These are phyloP conservation scores for Leccinum colubrinum DNA, from an alignment of 1,284 basidiomycete genomes.

Conservation along the genomic window DNA sequence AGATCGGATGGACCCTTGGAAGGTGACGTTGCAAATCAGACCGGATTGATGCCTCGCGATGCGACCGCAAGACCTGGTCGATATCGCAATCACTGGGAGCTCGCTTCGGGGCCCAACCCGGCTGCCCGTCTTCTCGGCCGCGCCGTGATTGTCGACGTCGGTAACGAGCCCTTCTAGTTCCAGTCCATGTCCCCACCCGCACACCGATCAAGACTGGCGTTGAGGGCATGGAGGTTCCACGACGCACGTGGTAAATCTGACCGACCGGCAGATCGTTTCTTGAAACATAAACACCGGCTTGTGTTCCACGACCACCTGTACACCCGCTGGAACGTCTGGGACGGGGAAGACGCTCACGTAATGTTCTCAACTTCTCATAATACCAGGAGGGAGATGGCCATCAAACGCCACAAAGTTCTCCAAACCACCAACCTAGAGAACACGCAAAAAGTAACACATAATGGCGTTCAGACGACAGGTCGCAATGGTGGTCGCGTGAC, in stretches of 20 bases:
- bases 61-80: too few species aligned
- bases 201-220: background rate
- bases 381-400: slow-evolving; percentile 20
- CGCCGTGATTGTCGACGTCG: too few species aligned
- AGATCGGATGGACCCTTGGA: too few species aligned
- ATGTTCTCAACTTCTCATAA: slow-evolving; percentile 21
- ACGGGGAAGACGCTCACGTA: slow-evolving; percentile 27
- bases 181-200: background rate
- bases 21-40: too few species aligned
- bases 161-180: background rate
- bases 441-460: background rate
- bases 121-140: too few species aligned
- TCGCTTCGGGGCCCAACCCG: too few species aligned
- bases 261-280: slow-evolving; percentile 21
- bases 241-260: slow-evolving; percentile 29
- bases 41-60: too few species aligned
- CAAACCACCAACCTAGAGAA: slow-evolving; percentile 22
- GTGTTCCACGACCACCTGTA: slow-evolving; percentile 21
- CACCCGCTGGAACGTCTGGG: slow-evolving; percentile 23
- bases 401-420: slow-evolving; percentile 26
- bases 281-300: slow-evolving; percentile 28
- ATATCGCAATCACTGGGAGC: too few species aligned
- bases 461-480: background rate
- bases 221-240: background rate
- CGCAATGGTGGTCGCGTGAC: background rate